Percentiles rank a stretch among this genome's conserved stretches.
Evolutionary conservation across 805 yeast genomes (phyloP).

Genomic region (Hanseniaspora thailandica): DNA sequence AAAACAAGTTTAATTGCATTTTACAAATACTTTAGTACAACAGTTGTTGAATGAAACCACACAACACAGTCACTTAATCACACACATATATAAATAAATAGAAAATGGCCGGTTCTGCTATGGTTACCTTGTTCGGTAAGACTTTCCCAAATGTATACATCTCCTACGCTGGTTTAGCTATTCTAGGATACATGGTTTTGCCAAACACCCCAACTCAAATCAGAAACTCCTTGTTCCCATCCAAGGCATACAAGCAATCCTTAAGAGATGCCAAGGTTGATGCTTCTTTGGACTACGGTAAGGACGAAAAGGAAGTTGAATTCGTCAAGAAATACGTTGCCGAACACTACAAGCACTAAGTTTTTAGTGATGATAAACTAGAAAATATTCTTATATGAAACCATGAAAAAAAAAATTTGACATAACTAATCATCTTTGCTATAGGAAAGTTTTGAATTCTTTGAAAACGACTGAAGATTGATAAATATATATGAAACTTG

Average conservation of each 20-base stretch:
- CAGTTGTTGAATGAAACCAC: too few relatives aligned
- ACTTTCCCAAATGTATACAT: conserved; percentile 13
- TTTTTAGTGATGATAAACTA: background rate
- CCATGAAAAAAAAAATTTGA: background rate
- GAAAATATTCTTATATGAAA: background rate
- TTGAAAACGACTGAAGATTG: too few relatives aligned
- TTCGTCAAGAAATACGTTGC: conserved; percentile 14
- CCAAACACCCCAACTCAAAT: conserved; percentile 13
- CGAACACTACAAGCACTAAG: conserved; percentile 13
- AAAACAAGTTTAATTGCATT: too few relatives aligned
- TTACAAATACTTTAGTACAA: too few relatives aligned
- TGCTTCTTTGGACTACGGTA: conserved; percentile 12
- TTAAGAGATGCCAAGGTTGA: conserved; percentile 11
- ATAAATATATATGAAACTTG: background rate
- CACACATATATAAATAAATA: background rate
- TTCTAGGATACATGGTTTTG: background rate
- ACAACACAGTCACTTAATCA: conserved; percentile 3
- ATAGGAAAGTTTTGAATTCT: too few relatives aligned
- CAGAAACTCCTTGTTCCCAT: conserved; percentile 11
- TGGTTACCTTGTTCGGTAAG: conserved; percentile 13
- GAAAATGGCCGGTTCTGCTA: conserved; percentile 13
- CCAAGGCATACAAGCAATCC: conserved; percentile 3
- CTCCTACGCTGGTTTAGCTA: conserved; percentile 12
- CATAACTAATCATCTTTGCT: too few relatives aligned
- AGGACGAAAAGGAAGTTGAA: conserved; percentile 12